These are phyloP conservation scores for Shiraia sp. DNA, from an alignment of 2,329 filamentous ascomycete species.

Conservation along the genomic window DNA sequence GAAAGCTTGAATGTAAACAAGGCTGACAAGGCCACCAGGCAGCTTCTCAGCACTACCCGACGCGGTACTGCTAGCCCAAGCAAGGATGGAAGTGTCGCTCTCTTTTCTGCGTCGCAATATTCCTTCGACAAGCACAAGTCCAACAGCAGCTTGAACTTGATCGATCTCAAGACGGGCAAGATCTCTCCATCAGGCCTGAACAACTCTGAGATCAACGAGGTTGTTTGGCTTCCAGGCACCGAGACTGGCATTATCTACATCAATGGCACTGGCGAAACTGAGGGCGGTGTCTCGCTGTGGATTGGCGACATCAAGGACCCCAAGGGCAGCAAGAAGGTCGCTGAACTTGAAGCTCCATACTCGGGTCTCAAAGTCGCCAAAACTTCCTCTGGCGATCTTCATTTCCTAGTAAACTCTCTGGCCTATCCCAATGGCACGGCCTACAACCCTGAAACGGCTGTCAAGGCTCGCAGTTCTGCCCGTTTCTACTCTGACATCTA, in stretches of 20 bases:
- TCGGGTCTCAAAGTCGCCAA: slow-evolving; percentile 55
- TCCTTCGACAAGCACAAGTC: slow-evolving; percentile 74
- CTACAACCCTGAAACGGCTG: slow-evolving; percentile 65
- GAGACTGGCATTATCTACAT: slow-evolving; percentile 65
- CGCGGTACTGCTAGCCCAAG: slow-evolving; percentile 71
- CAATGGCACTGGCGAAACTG: slow-evolving; percentile 60
- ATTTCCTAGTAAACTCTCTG: slow-evolving; percentile 59
- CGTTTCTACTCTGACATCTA: slow-evolving; percentile 76
- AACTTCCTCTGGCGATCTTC: slow-evolving; percentile 45
- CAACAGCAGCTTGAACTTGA: slow-evolving; percentile 55
- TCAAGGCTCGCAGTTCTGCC: slow-evolving; percentile 64
- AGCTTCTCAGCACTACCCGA: slow-evolving; percentile 71
- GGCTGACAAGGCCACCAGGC: slow-evolving; percentile 19
- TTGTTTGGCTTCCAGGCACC: slow-evolving; percentile 39
- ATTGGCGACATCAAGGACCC: slow-evolving; percentile 37
- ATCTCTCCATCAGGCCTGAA: slow-evolving; percentile 38
- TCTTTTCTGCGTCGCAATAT: slow-evolving; percentile 75
- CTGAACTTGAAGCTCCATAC: slow-evolving; percentile 52
- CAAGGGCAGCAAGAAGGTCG: slow-evolving; percentile 35
- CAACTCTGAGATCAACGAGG: slow-evolving; percentile 38
- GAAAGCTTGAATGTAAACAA: background rate
- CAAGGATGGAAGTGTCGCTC: slow-evolving; percentile 62
- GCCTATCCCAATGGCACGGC: slow-evolving; percentile 72
- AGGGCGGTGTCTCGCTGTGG: slow-evolving; percentile 43
- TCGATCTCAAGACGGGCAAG: slow-evolving; percentile 39